phyloP scores from a whole-genome alignment of 495 filamentous ascomycete species.

The Bathelium albidoporum region DNA sequence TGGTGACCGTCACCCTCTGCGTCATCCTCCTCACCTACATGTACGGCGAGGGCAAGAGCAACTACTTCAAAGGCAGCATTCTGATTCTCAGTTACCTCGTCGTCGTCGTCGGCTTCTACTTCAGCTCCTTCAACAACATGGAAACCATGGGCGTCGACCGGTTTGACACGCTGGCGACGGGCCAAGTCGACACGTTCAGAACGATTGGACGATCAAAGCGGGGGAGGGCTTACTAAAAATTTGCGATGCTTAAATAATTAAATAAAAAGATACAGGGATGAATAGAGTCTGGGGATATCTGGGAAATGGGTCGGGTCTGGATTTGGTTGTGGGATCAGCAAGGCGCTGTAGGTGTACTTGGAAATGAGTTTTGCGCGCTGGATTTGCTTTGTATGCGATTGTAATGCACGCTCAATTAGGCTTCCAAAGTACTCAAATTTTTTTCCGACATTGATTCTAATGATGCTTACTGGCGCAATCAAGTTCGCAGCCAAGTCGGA shows the following conservation, averaged over 20 bases:
- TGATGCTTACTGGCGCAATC: not conserved
- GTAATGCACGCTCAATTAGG: not conserved
- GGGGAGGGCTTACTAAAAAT: constrained; percentile 26
- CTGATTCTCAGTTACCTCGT: constrained; percentile 89
- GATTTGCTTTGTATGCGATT: not conserved
- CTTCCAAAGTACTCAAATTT: not conserved
- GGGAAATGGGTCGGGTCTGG: not conserved
- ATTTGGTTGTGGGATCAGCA: not conserved
- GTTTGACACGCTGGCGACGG: constrained; percentile 58
- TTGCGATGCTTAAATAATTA: not conserved
- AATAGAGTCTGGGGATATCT: not conserved
- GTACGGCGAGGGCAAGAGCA: constrained; percentile 96
- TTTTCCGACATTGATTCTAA: too few relatives aligned
- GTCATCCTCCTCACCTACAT: constrained; percentile 96
- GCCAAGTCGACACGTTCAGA: constrained; percentile 37
- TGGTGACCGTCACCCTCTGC: constrained; percentile 94
- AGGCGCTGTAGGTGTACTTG: not conserved
- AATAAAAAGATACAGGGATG: not conserved
- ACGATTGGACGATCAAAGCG: constrained; percentile 39
- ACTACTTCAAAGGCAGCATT: constrained; percentile 89
- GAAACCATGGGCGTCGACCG: constrained; percentile 40
- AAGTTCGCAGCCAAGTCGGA: too few relatives aligned
- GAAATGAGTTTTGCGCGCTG: not conserved
- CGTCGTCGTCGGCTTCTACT: constrained; percentile 83
- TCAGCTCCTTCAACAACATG: constrained; percentile 63